Evolutionary conservation across 805 yeast genomes (phyloP), one percentile per base, ranked within the genome.

Genomic region (Ogataea angusta): DNA sequence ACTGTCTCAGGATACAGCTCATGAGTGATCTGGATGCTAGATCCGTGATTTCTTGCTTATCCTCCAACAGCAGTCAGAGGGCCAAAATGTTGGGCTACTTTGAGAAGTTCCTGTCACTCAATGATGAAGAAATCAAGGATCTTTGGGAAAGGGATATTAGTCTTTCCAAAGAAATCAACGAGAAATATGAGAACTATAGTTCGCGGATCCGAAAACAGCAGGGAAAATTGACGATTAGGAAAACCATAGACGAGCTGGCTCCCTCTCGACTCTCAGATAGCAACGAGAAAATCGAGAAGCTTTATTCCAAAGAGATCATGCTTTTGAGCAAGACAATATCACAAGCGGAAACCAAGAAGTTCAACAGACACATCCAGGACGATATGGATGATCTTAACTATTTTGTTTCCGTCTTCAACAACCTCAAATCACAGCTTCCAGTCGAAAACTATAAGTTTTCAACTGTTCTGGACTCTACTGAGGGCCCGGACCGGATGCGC

Each of bases 401-500:
- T 44, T 73, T 69, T 49, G 62, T 75, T 3, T 53, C 72, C 0
- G 61, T 66, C 28, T 83, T 80, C 56, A 70, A 73, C 38, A 55
- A 65, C 7, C 52, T 79, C 38, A 76, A 72, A 38, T 43, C 65
- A 3, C 80, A 46, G 22, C 25, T 49, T 2, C 56, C 59, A 2
- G 27, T 44, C 13, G 54, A 52, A 2, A 45, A 45, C 1, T 43
- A 49, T 14, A 49, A 50, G 2, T 40, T 47, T 4, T 54, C 46
- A 6, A 81, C 80, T 73, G 58, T 69, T 2, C 60, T 86, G 8
- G 95, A 85, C 54, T 72, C 74, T 22, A 77, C 82, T 36, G 95
- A 87, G 56, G 85, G 86, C 24, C 66, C 71, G 21, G 79, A 81
- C 49, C 64, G 91, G 47, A 82, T 78, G 75, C 67, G 90, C 45